phyloP scores from a whole-genome alignment of 2,329 filamentous ascomycete genomes.

The Colletotrichum zoysiae region DNA sequence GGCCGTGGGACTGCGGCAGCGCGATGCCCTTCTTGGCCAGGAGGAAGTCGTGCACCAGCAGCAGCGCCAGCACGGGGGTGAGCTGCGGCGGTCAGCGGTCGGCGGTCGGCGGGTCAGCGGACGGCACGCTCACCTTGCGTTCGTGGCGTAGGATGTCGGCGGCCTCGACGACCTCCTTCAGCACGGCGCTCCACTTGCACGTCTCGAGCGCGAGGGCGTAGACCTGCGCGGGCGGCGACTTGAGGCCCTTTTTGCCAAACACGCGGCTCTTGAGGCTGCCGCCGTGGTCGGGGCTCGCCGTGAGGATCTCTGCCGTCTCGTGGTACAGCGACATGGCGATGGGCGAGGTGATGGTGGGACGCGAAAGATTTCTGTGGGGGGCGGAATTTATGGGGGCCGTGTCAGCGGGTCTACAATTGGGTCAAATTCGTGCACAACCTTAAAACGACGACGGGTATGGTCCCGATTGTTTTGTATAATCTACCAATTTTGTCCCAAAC shows the following conservation, averaged over 20 bases:
- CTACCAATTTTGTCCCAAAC: conserved; percentile 15
- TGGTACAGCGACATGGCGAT: conserved; percentile 90
- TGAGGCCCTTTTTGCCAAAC: conserved; percentile 79
- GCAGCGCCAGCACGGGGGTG: conserved; percentile 81
- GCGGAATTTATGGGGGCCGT: conserved; percentile 28
- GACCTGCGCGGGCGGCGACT: conserved; percentile 83
- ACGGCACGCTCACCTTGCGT: conserved; percentile 75
- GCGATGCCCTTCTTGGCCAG: conserved; percentile 86
- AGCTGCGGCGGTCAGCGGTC: conserved; percentile 66
- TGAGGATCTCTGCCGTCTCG: conserved; percentile 84
- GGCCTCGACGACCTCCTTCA: conserved; percentile 91
- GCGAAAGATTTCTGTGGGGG: conserved; percentile 29
- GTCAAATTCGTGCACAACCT: conserved; percentile 19
- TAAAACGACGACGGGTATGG: conserved; percentile 14
- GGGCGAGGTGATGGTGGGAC: too few relatives aligned
- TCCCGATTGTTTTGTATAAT: neutral
- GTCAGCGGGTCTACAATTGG: neutral
- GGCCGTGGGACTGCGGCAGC: conserved; percentile 81
- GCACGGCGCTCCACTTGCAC: conserved; percentile 87
- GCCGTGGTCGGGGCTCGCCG: conserved; percentile 71
- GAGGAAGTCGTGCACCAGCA: conserved; percentile 89
- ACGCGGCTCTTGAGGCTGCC: conserved; percentile 90
- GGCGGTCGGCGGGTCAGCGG: too few relatives aligned
- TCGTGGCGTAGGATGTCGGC: conserved; percentile 82
- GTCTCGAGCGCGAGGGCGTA: conserved; percentile 90